Evolutionary conservation across 2,329 filamentous ascomycete genomes (phyloP), one percentile per base, ranked within the genome.

Genomic region (Leptographium lundbergii): DNA sequence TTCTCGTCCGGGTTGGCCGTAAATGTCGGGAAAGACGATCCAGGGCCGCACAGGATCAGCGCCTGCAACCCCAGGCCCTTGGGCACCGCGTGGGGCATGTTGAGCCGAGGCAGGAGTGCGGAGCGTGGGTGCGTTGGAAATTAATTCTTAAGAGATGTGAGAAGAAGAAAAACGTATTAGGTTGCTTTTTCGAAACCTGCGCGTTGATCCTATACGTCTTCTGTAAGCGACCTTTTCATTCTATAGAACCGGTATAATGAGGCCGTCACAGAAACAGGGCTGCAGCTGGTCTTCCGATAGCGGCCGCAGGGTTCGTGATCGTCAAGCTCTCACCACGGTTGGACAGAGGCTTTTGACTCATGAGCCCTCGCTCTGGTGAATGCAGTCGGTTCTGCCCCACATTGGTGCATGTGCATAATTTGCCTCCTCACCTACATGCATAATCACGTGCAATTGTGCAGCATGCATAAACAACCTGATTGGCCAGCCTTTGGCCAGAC

Each of bases 1-100:
- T 88, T 85, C 68, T 91, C 86, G 72, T 87, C 84, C 6, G 88
- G 86, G 62, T 86, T 89, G 3, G 87, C 85, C 2, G 88, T 91
- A 69, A 94, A 92, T 1, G 89, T 92, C 53, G 87, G 85, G 65
- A 94, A 87, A 0, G 87, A 91, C 10, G 86, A 88, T 58, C 89
- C 89, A 27, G 89, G 89, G 4, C 89, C 89, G 69, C 89, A 94
- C 56, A 94, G 79, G 60, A 94, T 89, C 64, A 94, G 74, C 66
- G 88, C 89, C 76, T 92, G 88, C 65, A 94, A 85, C 74, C 88
- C 88, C 66, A 88, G 85, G 75, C 87, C 84, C 29, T 61, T 63
- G 6, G 84, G 79, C 57, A 83, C 81, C 61, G 87, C 87, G 77
- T 91, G 88, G 67, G 88, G 88, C 88, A 91, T 91, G 57, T 63